A percentile compares a stretch with the other conserved stretches of the same genome.
Conservation (phyloP, 768 basidiomycete genomes). For the Pulveroboletus sp. region DNA sequence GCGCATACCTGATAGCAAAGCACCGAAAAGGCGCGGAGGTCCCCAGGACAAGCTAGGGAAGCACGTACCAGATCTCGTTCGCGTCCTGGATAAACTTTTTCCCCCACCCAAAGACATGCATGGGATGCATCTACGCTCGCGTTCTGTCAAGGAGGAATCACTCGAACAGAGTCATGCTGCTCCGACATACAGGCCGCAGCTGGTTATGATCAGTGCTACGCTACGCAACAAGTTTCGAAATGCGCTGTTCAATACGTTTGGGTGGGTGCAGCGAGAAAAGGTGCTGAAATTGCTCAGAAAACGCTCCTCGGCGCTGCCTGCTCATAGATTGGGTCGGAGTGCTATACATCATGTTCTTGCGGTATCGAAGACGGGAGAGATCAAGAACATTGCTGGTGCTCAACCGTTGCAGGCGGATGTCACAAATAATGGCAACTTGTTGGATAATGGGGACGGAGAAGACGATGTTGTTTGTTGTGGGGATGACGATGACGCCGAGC, state of each 20-base stretch:
- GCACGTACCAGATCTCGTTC: slow-evolving; percentile 60
- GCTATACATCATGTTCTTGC: slow-evolving; percentile 58
- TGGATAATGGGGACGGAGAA: neutral
- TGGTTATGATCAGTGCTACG: slow-evolving; percentile 72
- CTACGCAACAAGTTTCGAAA: slow-evolving; percentile 45
- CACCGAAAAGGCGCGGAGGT: slow-evolving; percentile 38
- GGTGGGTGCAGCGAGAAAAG: slow-evolving; percentile 52
- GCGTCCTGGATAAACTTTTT: slow-evolving; percentile 59
- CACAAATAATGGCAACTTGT: neutral
- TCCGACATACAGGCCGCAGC: slow-evolving; percentile 44
- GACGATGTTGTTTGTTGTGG: slow-evolving; percentile 22
- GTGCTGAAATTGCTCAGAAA: slow-evolving; percentile 28
- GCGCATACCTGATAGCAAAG: slow-evolving; percentile 41
- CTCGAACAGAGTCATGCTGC: slow-evolving; percentile 4
- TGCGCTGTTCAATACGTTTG: slow-evolving; percentile 49
- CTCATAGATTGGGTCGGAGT: slow-evolving; percentile 27
- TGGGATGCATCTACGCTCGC: neutral
- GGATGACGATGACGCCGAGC: slow-evolving; percentile 18
- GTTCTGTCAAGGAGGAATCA: slow-evolving; percentile 4
- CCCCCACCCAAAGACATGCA: slow-evolving; percentile 25
- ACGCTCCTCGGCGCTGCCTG: slow-evolving; percentile 24
- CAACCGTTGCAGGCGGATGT: slow-evolving; percentile 8
- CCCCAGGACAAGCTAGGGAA: slow-evolving; percentile 39
- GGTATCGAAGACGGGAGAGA: slow-evolving; percentile 49
- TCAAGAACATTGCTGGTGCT: slow-evolving; percentile 56